Evolutionary conservation across 2,329 filamentous ascomycete species (phyloP).

Genomic region (Talaromyces sp.): DNA sequence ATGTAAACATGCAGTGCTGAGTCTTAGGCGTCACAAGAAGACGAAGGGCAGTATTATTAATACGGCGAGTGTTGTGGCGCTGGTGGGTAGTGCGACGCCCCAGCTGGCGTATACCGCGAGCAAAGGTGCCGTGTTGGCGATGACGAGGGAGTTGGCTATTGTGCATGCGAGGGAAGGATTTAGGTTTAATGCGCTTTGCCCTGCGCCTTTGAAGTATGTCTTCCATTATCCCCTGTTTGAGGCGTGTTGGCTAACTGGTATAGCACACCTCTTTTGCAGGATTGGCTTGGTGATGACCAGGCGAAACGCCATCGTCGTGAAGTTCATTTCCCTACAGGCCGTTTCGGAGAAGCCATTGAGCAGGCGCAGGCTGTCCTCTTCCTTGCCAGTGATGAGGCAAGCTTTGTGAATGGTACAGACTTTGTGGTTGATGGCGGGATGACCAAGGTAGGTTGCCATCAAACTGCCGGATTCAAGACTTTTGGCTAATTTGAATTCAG

Average conservation of each 20-base stretch:
- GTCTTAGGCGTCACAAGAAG: constrained; percentile 78
- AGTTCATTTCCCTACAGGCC: constrained; percentile 82
- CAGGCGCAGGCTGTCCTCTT: constrained; percentile 59
- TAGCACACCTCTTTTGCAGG: constrained; percentile 81
- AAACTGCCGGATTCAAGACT: too few species aligned
- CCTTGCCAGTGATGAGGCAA: constrained; percentile 24
- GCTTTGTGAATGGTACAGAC: constrained; percentile 56
- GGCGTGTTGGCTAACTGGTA: neutral
- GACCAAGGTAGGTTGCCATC: constrained; percentile 61
- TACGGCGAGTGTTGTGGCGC: constrained; percentile 83
- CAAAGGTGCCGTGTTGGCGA: constrained; percentile 86
- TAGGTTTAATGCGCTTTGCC: constrained; percentile 88
- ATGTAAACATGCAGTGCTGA: constrained; percentile 83
- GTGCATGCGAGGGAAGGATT: constrained; percentile 87
- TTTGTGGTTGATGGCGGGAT: constrained; percentile 96
- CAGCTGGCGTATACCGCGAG: constrained; percentile 91
- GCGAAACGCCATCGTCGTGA: constrained; percentile 79
- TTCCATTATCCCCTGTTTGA: neutral
- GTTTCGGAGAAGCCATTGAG: constrained; percentile 91
- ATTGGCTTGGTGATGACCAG: constrained; percentile 86
- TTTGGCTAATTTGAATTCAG: constrained; percentile 29
- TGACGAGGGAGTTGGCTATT: constrained; percentile 88
- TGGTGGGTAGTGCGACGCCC: constrained; percentile 82
- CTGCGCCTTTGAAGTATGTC: constrained; percentile 75
- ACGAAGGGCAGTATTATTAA: constrained; percentile 81